A percentile compares a stretch with the other conserved stretches of the same genome.
These are phyloP conservation scores for Rhizophagus clarus DNA, from an alignment of 192 early-diverging fungal genomes.

Conservation along the genomic window DNA sequence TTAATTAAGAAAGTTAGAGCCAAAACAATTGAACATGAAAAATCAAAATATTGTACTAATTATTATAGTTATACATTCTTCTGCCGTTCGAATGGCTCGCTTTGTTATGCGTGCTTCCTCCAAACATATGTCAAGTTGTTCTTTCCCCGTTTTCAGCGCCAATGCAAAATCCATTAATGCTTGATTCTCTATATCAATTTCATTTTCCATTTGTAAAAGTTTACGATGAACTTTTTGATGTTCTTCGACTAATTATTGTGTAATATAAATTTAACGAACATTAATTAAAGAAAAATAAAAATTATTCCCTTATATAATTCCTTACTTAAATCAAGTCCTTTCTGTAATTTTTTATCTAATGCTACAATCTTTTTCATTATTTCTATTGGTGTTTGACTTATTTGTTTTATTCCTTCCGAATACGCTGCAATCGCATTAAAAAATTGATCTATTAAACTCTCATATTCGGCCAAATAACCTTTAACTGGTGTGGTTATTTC, in stretches of 20 bases:
- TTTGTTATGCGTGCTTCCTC: constrained; percentile 30
- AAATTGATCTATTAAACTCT: constrained; percentile 2
- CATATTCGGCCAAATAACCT: background rate
- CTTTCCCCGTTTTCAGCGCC: constrained; percentile 32
- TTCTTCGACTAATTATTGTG: constrained; percentile 41
- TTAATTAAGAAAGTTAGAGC: background rate
- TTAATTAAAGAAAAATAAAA: too few relatives aligned
- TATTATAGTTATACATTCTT: constrained; percentile 32
- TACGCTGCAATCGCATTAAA: background rate
- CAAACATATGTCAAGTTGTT: constrained; percentile 35
- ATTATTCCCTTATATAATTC: background rate
- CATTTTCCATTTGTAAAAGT: constrained; percentile 43
- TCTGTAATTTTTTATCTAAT: constrained; percentile 42
- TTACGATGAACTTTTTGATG: constrained; percentile 44
- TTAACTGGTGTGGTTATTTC: background rate
- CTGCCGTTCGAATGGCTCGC: constrained; percentile 35
- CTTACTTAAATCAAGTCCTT: constrained; percentile 46
- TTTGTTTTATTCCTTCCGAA: constrained; percentile 17
- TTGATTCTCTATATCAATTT: constrained; percentile 43
- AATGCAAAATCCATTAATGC: constrained; percentile 37
- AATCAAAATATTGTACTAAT: background rate
- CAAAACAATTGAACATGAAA: background rate
- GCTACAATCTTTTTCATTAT: constrained; percentile 38
- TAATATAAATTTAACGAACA: background rate
- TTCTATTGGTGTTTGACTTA: constrained; percentile 27